Evolutionary conservation across 2,329 filamentous ascomycete species (phyloP), one percentile per base, ranked within the genome.

Genomic region (Fusarium acutatum): DNA sequence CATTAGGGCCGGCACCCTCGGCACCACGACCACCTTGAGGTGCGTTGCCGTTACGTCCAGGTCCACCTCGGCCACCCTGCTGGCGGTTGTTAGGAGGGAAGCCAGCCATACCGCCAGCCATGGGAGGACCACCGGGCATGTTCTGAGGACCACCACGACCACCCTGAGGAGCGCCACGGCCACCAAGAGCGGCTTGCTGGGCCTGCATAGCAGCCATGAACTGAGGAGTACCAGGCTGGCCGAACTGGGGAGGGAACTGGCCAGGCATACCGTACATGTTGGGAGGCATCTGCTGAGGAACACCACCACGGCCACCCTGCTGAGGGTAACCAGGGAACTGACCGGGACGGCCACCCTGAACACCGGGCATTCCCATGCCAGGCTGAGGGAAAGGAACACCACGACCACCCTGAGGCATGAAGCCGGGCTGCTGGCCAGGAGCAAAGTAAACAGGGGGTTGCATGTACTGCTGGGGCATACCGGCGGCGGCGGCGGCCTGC

Each of bases 401-500:
- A 69, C 91, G 90, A 64, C 90, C 89, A 69, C 86, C 89, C 79
- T 89, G 87, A 70, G 89, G 89, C 74, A 92, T 86, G 86, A 92
- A 93, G 69, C 88, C 88, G 73, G 92, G 91, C 86, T 94, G 90
- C 84, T 94, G 91, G 59, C 93, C 93, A 75, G 94, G 93, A 72
- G 92, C 93, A 83, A 97, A 97, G 89, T 96, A 98, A 86, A 98
- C 95, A 65, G 94, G 91, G 66, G 94, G 91, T 82, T 94, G 94
- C 89, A 97, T 96, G 88, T 89, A 94, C 82, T 93, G 92, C 85
- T 92, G 93, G 77, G 94, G 93, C 89, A 97, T 94, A 80, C 94
- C 95, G 60, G 93, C 94, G 75, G 93, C 93, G 75, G 95, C 94
- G 76, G 95, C 95, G 77, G 95, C 94, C 86, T 99, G 96, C 88